These are phyloP conservation scores for Orbilia javanica DNA, from an alignment of 2,329 filamentous ascomycete species.

Conservation along the genomic window DNA sequence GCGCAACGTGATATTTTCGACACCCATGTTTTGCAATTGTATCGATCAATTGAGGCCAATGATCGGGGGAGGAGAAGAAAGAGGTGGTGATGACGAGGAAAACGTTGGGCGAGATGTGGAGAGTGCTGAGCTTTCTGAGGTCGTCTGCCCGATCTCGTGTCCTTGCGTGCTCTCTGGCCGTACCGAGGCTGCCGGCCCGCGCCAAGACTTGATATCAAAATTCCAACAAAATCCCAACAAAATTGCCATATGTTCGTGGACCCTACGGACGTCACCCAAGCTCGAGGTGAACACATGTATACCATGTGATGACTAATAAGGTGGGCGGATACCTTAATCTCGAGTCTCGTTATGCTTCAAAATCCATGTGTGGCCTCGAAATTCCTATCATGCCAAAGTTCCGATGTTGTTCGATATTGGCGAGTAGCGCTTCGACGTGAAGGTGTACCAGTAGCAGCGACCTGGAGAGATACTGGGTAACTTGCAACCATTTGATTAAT, in stretches of 20 bases:
- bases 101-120: neutral
- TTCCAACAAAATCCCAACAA: conserved; percentile 9
- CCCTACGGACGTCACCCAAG: too few relatives aligned
- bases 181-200: neutral
- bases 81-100: neutral
- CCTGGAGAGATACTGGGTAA: too few relatives aligned
- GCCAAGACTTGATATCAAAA: neutral
- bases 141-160: neutral
- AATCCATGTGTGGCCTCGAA: too few relatives aligned
- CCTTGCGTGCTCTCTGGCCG: neutral
- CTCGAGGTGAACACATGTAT: too few relatives aligned
- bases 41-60: neutral
- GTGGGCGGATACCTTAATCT: too few relatives aligned
- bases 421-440: too few relatives aligned
- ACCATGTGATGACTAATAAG: neutral
- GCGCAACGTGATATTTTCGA: conserved; percentile 43
- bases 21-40: conserved; percentile 19
- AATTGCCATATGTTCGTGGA: neutral
- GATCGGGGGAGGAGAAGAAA: neutral
- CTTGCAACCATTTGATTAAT: too few relatives aligned
- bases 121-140: neutral
- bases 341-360: too few relatives aligned
- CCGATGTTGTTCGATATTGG: too few relatives aligned
- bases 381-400: too few relatives aligned
- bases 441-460: too few relatives aligned